Evolutionary conservation across 805 yeast species (phyloP).

Genomic region (Candida ipomoeae): DNA sequence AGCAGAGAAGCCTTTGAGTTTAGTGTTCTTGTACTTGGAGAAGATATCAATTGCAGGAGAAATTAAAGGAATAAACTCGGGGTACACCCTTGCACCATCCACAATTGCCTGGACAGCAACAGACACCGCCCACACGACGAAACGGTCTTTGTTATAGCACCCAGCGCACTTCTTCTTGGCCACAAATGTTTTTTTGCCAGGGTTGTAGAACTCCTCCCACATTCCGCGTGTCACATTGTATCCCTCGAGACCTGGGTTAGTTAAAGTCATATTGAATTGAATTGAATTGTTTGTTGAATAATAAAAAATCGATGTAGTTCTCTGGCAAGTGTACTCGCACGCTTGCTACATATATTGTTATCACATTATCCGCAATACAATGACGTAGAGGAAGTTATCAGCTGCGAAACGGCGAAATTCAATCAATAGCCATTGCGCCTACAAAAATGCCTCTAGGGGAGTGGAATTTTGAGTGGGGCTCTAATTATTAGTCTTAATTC

Average conservation of each 20-base stretch:
- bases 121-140: slow-evolving; percentile 66
- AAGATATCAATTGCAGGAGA: slow-evolving; percentile 49
- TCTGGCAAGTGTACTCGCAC: neutral
- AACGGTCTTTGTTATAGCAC: slow-evolving; percentile 46
- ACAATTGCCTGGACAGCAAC: slow-evolving; percentile 64
- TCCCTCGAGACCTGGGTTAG: slow-evolving; percentile 36
- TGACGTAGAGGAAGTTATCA: neutral
- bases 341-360: slow-evolving; percentile 2
- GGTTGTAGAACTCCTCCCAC: slow-evolving; percentile 43
- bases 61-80: slow-evolving; percentile 50
- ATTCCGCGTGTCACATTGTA: slow-evolving; percentile 32
- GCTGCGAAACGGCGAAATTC: neutral
- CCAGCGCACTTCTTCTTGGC: slow-evolving; percentile 38
- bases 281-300: neutral
- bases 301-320: no score
- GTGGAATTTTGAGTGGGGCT: neutral
- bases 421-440: neutral
- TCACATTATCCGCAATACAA: neutral
- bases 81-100: slow-evolving; percentile 55
- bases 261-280: slow-evolving; percentile 20
- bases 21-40: slow-evolving; percentile 47
- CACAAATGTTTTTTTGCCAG: slow-evolving; percentile 31
- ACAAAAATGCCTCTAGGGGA: neutral
- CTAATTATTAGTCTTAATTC: no score
- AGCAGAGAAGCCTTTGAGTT: slow-evolving; percentile 58